Conservation (phyloP, 1,284 basidiomycete species). For the Porogramme epimiltina region DNA sequence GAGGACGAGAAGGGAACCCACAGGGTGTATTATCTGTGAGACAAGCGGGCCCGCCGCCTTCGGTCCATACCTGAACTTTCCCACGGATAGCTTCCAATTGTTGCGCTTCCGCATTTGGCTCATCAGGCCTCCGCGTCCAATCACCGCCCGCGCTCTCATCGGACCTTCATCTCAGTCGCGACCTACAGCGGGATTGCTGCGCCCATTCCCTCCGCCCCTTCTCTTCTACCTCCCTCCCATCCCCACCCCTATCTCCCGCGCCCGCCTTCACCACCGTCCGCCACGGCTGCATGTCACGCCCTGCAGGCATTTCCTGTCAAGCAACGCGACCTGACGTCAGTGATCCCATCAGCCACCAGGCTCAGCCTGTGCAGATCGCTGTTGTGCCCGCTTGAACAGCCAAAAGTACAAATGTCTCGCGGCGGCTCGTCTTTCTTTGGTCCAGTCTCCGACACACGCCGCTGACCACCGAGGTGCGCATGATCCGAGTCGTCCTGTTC, state of each 20-base stretch:
- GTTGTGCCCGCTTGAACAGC: too few species aligned
- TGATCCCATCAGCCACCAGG: background rate
- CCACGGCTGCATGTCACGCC: background rate
- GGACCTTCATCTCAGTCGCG: background rate
- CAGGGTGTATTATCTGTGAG: slow-evolving; percentile 25
- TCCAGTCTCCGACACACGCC: too few species aligned
- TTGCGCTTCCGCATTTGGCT: slow-evolving; percentile 15
- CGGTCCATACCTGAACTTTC: slow-evolving; percentile 14
- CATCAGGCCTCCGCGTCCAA: slow-evolving; percentile 11
- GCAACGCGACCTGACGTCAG: background rate
- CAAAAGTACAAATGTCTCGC: too few species aligned
- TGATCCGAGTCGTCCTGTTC: too few species aligned
- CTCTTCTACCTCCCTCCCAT: slow-evolving; percentile 4
- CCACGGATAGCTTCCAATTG: slow-evolving; percentile 23
- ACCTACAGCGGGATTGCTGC: background rate
- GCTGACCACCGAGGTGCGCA: too few species aligned
- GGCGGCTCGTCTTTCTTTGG: too few species aligned
- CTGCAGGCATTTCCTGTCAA: background rate
- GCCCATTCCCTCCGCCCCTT: background rate
- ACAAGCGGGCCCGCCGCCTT: slow-evolving; percentile 13
- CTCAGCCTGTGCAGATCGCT: background rate
- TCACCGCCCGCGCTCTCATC: slow-evolving; percentile 14
- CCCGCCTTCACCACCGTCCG: background rate
- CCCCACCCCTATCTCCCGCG: background rate
- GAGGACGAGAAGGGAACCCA: slow-evolving; percentile 17